Conservation (phyloP, 169 alveolate genomes). For the Condylostoma magnum region DNA sequence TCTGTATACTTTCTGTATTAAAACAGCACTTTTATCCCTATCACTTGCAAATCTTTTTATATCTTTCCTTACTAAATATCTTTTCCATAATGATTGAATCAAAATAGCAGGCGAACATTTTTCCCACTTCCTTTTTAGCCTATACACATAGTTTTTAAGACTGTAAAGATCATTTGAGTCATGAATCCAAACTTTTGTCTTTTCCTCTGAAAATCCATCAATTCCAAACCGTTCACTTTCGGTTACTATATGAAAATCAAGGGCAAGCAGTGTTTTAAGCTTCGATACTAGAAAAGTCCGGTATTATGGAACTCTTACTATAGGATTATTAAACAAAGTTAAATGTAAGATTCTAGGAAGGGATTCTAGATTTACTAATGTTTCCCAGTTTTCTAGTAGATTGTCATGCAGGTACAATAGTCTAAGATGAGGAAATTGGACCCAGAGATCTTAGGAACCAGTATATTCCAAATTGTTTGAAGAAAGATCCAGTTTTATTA, state of each 20-base stretch:
- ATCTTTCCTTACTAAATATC: slow-evolving; percentile 33
- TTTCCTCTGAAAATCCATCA: slow-evolving; percentile 24
- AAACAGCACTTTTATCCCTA: slow-evolving; percentile 24
- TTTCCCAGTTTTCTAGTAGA: slow-evolving; percentile 29
- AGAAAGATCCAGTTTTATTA: slow-evolving; percentile 39
- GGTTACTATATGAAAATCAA: slow-evolving; percentile 37
- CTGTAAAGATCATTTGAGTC: slow-evolving; percentile 33
- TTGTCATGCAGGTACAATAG: slow-evolving; percentile 39
- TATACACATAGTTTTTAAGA: slow-evolving; percentile 37
- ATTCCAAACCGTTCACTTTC: slow-evolving; percentile 45
- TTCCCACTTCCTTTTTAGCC: slow-evolving; percentile 46
- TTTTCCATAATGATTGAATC: slow-evolving; percentile 46
- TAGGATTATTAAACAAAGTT: slow-evolving; percentile 39
- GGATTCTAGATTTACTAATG: slow-evolving; percentile 23
- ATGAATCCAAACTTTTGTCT: slow-evolving; percentile 35
- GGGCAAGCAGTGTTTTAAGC: slow-evolving; percentile 31
- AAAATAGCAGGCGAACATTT: slow-evolving; percentile 43
- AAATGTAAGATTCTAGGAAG: slow-evolving; percentile 28
- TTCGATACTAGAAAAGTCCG: slow-evolving; percentile 39
- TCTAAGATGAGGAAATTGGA: slow-evolving; percentile 15
- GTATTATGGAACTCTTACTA: slow-evolving; percentile 29
- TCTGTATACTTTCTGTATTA: slow-evolving; percentile 43
- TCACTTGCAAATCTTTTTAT: neutral
- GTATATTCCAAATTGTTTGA: slow-evolving; percentile 15
- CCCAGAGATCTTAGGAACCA: slow-evolving; percentile 28